Evolutionary conservation across 441 rosid species (phyloP), one percentile per base, ranked within the genome.

Genomic region (Eutrema salsugineum): DNA sequence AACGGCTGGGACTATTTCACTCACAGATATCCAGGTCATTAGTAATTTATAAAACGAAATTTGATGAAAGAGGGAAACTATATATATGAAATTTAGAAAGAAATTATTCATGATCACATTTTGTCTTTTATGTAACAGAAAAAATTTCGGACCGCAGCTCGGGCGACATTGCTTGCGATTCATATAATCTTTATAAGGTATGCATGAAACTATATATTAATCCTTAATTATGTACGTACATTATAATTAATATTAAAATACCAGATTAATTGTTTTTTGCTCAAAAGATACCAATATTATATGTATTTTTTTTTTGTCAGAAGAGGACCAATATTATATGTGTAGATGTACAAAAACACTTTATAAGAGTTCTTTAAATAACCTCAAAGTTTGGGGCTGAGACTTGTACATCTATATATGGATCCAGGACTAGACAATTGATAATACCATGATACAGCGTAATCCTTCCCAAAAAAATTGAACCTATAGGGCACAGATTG

Each of bases 21-120:
- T 27, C 75, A 70, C 19, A 27, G 75, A 70, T 70, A 70, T 49
- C 75, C 67, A 60, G 67, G 67, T 70, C 32, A 22, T 19, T n/a
- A 9, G 1, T 32, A 12, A 33, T 15, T 8, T 16, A 17, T 7
- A 16, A 2, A 38, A 10, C 2, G 35, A 5, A 11, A 5, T 1
- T 40, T 5, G 12, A 39, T 39, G 43, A 5, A 6, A 32, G 9
- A 32, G 8, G 35, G 9, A 9, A 1, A 7, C 7, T 40, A 50
- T 3, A 17, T n/a, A n/a, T n/a, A n/a, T n/a, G n/a, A 44, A 44
- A 5, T 2, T 9, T 3, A 6, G 5, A n/a, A 5, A 20, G 2
- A 0, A 38, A 22, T 2, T 12, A 12, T 14, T 16, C 8, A 16
- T 10, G n/a, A 36, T 44, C 9, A 38, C 12, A 28, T n/a, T 35